These are phyloP conservation scores for Clarireedia paspali DNA, from an alignment of 2,329 filamentous ascomycete species.

Conservation along the genomic window DNA sequence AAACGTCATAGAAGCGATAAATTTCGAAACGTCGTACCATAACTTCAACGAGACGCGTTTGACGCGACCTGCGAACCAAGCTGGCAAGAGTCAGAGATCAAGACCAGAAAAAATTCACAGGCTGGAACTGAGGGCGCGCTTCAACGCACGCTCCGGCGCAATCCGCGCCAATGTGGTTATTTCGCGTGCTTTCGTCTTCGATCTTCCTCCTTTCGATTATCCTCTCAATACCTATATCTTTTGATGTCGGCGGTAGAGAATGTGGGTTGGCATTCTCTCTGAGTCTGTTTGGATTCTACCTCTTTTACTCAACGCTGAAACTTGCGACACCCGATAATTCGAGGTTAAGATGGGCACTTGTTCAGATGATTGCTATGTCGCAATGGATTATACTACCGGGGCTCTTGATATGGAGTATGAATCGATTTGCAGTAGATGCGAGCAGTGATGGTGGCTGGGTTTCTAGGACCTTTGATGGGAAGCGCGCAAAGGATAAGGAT, in stretches of 20 bases:
- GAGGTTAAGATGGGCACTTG: constrained; percentile 63
- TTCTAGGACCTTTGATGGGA: constrained; percentile 64
- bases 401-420: constrained; percentile 89
- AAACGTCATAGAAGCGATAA: not conserved
- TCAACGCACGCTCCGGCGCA: constrained; percentile 39
- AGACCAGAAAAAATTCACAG: not conserved
- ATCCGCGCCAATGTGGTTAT: constrained; percentile 68
- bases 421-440: constrained; percentile 90
- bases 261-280: constrained; percentile 93
- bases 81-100: not conserved
- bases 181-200: constrained; percentile 70
- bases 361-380: constrained; percentile 61
- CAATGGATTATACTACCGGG: constrained; percentile 84
- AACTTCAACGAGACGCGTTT: not conserved
- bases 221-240: constrained; percentile 91
- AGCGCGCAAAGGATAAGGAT: constrained; percentile 56
- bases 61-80: not conserved
- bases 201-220: constrained; percentile 87
- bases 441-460: constrained; percentile 68
- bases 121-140: constrained; percentile 30
- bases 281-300: constrained; percentile 82
- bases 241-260: constrained; percentile 93
- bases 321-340: constrained; percentile 74
- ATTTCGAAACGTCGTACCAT: not conserved
- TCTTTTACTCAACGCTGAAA: constrained; percentile 74